These are phyloP conservation scores for Colletotrichum trifolii DNA, from an alignment of 2,329 filamentous ascomycete species.

Conservation along the genomic window DNA sequence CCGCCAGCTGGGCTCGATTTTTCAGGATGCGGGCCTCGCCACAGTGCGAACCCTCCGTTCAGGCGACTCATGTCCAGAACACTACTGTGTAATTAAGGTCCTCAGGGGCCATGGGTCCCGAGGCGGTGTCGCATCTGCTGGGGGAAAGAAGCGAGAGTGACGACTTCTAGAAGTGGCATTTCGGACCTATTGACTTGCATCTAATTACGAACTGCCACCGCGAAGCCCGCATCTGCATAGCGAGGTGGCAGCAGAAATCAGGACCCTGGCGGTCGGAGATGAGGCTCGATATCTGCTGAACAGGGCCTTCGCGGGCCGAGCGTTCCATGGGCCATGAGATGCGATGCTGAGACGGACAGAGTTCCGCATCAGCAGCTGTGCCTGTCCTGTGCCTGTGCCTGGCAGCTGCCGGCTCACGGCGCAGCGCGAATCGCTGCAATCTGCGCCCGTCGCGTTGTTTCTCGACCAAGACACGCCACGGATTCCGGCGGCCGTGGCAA, in stretches of 20 bases:
- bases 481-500: background rate
- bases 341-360: background rate
- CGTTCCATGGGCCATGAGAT: background rate
- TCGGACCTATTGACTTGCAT: slow-evolving; percentile 14
- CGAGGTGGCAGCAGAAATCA: slow-evolving; percentile 7
- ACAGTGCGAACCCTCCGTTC: slow-evolving; percentile 17
- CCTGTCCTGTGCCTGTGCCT: too few species aligned
- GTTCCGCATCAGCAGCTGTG: background rate
- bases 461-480: slow-evolving; percentile 14
- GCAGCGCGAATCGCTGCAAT: background rate
- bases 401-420: too few species aligned
- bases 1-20: slow-evolving; percentile 5
- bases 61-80: slow-evolving; percentile 14
- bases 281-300: slow-evolving; percentile 20
- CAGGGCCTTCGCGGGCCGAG: background rate
- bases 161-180: slow-evolving; percentile 26
- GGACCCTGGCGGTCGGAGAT: slow-evolving; percentile 28
- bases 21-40: slow-evolving; percentile 24
- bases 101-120: slow-evolving; percentile 11
- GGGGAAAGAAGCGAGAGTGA: slow-evolving; percentile 30
- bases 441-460: slow-evolving; percentile 3
- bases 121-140: slow-evolving; percentile 29
- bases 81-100: slow-evolving; percentile 24
- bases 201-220: slow-evolving; percentile 24
- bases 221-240: slow-evolving; percentile 6